Percentiles rank a stretch among this genome's conserved stretches.
Evolutionary conservation across 2,329 filamentous ascomycete species (phyloP).

Genomic region (Fonsecaea nubica): DNA sequence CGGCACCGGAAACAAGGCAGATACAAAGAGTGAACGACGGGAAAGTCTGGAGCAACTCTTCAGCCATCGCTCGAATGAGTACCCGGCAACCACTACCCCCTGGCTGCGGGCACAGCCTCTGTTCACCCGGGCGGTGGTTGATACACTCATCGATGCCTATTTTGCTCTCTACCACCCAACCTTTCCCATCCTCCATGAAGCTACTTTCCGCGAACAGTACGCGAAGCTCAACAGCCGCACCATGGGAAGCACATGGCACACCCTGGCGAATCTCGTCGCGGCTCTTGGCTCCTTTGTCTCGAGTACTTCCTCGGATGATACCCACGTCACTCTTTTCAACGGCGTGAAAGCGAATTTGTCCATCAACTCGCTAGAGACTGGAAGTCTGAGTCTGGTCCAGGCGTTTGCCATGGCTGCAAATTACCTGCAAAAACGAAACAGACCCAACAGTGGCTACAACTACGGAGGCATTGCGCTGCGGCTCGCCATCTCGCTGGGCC

Average conservation of each 20-base stretch:
- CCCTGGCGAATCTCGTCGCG: conserved; percentile 32
- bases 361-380: conserved; percentile 55
- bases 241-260: conserved; percentile 30
- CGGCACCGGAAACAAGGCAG: conserved; percentile 7
- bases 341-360: conserved; percentile 50
- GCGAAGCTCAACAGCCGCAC: conserved; percentile 38
- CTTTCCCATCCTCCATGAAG: conserved; percentile 61
- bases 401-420: conserved; percentile 57
- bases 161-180: conserved; percentile 65
- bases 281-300: conserved; percentile 35
- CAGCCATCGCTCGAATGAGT: conserved; percentile 17
- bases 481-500: conserved; percentile 58
- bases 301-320: conserved; percentile 28
- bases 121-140: conserved; percentile 31
- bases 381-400: conserved; percentile 58
- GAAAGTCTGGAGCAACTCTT: conserved; percentile 27
- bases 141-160: conserved; percentile 50
- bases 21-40: conserved; percentile 15
- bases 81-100: conserved; percentile 11
- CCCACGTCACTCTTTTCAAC: conserved; percentile 53
- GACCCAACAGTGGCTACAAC: conserved; percentile 60
- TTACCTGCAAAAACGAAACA: conserved; percentile 60
- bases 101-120: conserved; percentile 31
- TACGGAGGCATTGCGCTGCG: conserved; percentile 59
- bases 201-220: conserved; percentile 53